Percentiles rank a stretch among this genome's conserved stretches.
Conservation (phyloP, 768 basidiomycete species). For the Russula olivacea region DNA sequence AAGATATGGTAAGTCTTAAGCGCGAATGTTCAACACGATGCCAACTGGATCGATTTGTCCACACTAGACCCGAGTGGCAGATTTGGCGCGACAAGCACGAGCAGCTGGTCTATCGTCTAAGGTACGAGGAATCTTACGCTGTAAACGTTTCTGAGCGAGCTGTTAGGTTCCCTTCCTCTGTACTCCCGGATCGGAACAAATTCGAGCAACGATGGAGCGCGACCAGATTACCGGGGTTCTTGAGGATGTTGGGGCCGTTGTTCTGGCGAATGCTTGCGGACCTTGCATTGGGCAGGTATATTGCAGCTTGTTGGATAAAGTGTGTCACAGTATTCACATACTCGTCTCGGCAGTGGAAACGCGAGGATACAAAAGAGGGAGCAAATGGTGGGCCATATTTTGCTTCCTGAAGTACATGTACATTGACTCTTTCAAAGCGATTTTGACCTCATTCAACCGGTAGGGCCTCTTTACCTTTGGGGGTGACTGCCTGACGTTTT, state of each 20-base stretch:
- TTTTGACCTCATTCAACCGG: slow-evolving; percentile 95
- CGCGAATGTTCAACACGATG: not conserved
- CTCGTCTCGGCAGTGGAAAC: slow-evolving; percentile 68
- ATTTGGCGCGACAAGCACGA: slow-evolving; percentile 86
- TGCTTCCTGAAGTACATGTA: slow-evolving; percentile 5
- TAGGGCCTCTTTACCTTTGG: slow-evolving; percentile 30
- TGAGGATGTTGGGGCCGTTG: slow-evolving; percentile 86
- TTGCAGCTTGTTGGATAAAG: slow-evolving; percentile 6
- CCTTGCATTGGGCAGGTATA: slow-evolving; percentile 93
- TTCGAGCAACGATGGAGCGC: slow-evolving; percentile 94
- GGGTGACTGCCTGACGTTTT: not conserved
- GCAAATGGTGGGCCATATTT: slow-evolving; percentile 63
- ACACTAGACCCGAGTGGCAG: slow-evolving; percentile 81
- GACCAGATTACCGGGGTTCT: slow-evolving; percentile 79
- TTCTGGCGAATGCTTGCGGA: slow-evolving; percentile 96
- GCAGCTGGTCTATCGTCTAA: slow-evolving; percentile 73
- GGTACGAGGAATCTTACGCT: slow-evolving; percentile 32
- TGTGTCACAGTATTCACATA: not conserved
- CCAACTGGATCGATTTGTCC: slow-evolving; percentile 8
- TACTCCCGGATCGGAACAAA: slow-evolving; percentile 91
- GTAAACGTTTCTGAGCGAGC: not conserved
- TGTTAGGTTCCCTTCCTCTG: slow-evolving; percentile 76
- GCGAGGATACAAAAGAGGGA: slow-evolving; percentile 79
- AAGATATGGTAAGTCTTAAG: slow-evolving; percentile 68
- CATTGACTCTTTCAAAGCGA: slow-evolving; percentile 47